Evolutionary conservation across 2,329 filamentous ascomycete genomes (phyloP).

Genomic region (Hymenoscyphus albidus): DNA sequence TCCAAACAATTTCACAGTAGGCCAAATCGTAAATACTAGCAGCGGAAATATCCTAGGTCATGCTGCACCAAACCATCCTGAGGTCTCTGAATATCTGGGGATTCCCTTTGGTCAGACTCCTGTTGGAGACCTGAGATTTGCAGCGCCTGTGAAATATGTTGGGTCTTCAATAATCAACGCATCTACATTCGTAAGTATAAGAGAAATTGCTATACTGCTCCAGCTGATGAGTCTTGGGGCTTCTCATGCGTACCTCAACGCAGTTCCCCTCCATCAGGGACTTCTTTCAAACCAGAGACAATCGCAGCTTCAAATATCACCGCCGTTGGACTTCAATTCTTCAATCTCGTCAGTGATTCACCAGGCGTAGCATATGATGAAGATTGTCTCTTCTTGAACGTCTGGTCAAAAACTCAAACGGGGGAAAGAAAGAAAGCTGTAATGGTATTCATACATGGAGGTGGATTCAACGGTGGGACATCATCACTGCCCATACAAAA

Average conservation of each 20-base stretch:
- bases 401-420: conserved; percentile 35
- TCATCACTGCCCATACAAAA: conserved; percentile 39
- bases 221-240: conserved; percentile 15
- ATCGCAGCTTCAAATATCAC: conserved; percentile 23
- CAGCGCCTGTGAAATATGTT: conserved; percentile 30
- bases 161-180: conserved; percentile 18
- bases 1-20: conserved; percentile 18
- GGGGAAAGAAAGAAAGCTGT: conserved; percentile 38
- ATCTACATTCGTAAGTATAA: conserved; percentile 22
- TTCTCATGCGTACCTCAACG: conserved; percentile 11
- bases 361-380: conserved; percentile 26
- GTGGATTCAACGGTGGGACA: conserved; percentile 39
- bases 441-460: conserved; percentile 43
- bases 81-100: conserved; percentile 36
- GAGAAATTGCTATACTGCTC: not conserved
- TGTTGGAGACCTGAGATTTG: conserved; percentile 38
- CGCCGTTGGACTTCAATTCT: conserved; percentile 18
- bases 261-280: not conserved
- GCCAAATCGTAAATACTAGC: conserved; percentile 22
- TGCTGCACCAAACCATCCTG: conserved; percentile 15
- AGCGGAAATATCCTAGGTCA: conserved; percentile 24
- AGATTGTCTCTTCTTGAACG: conserved; percentile 38
- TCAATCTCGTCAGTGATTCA: conserved; percentile 7
- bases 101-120: conserved; percentile 40
- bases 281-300: conserved; percentile 5